A percentile compares a stretch with the other conserved stretches of the same genome.
phyloP scores from a whole-genome alignment of 73 alveolate genomes.

The Paramecium caudatum region DNA sequence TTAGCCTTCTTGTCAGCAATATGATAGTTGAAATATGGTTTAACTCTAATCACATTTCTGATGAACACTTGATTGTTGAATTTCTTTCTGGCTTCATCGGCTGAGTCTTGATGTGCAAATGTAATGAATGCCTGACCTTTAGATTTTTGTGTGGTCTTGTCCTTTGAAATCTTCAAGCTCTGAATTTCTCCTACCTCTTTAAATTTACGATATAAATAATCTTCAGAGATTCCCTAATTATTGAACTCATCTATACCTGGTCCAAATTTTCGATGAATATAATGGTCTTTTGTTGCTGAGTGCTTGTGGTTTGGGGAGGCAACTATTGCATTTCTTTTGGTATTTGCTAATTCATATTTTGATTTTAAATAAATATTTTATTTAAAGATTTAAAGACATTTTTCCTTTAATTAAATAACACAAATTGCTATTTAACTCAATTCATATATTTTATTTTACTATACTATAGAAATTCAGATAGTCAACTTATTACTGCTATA shows the following conservation, averaged over 20 bases:
- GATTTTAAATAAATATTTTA: conserved; percentile 44
- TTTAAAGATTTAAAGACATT: conserved; percentile 43
- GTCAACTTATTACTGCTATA: no score
- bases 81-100: conserved; percentile 70
- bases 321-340: conserved; percentile 29
- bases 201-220: conserved; percentile 59
- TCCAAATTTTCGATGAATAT: conserved; percentile 54
- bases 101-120: conserved; percentile 57
- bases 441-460: no score
- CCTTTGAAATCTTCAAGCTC: conserved; percentile 51
- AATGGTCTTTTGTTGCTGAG: conserved; percentile 14
- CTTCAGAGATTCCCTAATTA: conserved; percentile 62
- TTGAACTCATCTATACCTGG: neutral
- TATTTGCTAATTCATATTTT: conserved; percentile 6
- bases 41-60: conserved; percentile 42
- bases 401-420: no score
- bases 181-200: conserved; percentile 64
- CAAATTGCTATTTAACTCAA: no score
- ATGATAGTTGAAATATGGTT: conserved; percentile 62
- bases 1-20: conserved; percentile 62
- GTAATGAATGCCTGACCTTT: conserved; percentile 55
- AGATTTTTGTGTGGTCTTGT: conserved; percentile 59
- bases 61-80: conserved; percentile 47
- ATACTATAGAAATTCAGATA: no score
- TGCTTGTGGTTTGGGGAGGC: conserved; percentile 10